These are phyloP conservation scores for Saturnispora gosingensis DNA, from an alignment of 805 yeast species.

Conservation along the genomic window DNA sequence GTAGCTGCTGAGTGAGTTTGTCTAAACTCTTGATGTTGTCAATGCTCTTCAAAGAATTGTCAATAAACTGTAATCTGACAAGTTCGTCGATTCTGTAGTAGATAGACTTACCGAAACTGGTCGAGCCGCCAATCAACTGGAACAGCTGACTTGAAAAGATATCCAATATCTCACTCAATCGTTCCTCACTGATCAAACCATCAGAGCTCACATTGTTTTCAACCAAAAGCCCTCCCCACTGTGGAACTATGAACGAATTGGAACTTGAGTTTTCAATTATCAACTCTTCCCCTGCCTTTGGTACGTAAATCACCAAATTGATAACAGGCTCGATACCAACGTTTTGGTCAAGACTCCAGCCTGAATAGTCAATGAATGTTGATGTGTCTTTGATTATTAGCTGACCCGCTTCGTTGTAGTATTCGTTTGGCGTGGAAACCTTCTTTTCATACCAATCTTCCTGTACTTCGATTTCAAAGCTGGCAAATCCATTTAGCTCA, in stretches of 20 bases:
- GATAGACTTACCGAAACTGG: conserved; percentile 44
- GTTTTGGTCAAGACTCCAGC: conserved; percentile 55
- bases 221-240: conserved; percentile 77
- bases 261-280: conserved; percentile 36
- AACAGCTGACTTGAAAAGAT: conserved; percentile 69
- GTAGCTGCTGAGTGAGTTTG: conserved; percentile 57
- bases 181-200: conserved; percentile 3
- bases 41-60: conserved; percentile 52
- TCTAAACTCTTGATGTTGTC: conserved; percentile 67
- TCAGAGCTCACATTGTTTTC: conserved; percentile 19
- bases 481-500: conserved; percentile 44
- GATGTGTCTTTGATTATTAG: conserved; percentile 47
- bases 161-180: conserved; percentile 39
- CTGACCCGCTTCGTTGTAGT: conserved; percentile 20
- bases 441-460: conserved; percentile 57
- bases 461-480: conserved; percentile 72
- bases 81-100: conserved; percentile 55
- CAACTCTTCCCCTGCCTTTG: conserved; percentile 38
- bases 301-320: conserved; percentile 63
- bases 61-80: conserved; percentile 47
- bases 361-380: conserved; percentile 75
- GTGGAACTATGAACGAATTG: conserved; percentile 70
- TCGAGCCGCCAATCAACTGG: conserved; percentile 61
- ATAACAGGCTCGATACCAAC: conserved; percentile 52
- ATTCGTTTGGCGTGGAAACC: conserved; percentile 17